Conservation (phyloP, 768 basidiomycete species). For the Trametes cubensis region DNA sequence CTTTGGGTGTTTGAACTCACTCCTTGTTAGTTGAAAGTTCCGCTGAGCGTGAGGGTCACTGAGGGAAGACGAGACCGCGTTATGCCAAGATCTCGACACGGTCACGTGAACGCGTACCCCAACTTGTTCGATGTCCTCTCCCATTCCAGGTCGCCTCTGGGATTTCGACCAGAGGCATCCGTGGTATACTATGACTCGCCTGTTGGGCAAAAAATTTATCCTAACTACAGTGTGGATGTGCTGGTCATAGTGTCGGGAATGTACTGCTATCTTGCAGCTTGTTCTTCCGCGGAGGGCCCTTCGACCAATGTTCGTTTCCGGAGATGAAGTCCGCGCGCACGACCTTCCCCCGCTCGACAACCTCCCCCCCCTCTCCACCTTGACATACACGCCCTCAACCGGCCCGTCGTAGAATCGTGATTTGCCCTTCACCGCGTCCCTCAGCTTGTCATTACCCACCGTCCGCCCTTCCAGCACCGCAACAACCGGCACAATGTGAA, state of each 20-base stretch:
- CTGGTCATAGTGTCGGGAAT: not conserved
- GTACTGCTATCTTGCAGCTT: not conserved
- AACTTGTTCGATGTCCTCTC: too few species aligned
- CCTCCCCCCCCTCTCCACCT: constrained; percentile 48
- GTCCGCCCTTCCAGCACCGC: constrained; percentile 40
- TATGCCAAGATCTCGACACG: too few species aligned
- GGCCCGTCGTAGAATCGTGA: constrained; percentile 51
- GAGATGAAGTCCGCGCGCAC: constrained; percentile 64
- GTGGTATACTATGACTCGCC: too few species aligned
- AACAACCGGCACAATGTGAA: constrained; percentile 47
- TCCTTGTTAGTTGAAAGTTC: too few species aligned
- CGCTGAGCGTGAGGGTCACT: too few species aligned
- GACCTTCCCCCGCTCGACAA: constrained; percentile 53
- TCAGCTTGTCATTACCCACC: constrained; percentile 44
- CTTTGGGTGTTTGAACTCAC: too few species aligned
- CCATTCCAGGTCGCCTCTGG: too few species aligned
- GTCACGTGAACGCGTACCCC: too few species aligned
- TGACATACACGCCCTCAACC: constrained; percentile 61
- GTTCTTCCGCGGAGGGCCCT: constrained; percentile 44
- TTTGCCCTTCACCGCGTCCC: constrained; percentile 46
- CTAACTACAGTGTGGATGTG: too few species aligned
- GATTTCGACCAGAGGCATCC: too few species aligned
- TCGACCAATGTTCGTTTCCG: constrained; percentile 65
- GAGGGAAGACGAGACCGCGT: too few species aligned
- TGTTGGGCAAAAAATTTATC: too few species aligned